These are phyloP conservation scores for Fusarium ambrosium DNA, from an alignment of 2,329 filamentous ascomycete genomes.

Conservation along the genomic window DNA sequence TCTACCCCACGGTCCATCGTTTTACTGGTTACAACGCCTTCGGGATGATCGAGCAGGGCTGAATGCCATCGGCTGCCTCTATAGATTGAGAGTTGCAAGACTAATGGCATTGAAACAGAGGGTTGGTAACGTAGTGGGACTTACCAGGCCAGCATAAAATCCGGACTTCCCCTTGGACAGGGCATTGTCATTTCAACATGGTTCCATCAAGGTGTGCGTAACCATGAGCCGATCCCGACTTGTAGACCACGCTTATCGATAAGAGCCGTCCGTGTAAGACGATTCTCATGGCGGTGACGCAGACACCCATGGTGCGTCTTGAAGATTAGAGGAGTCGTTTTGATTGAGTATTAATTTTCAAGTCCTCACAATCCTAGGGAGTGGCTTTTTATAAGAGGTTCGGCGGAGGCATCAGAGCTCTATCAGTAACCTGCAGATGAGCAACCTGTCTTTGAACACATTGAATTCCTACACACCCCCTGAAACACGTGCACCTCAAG, in stretches of 20 bases:
- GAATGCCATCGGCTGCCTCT: not conserved
- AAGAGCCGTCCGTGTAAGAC: not conserved
- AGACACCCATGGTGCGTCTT: not conserved
- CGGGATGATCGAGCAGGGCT: slow-evolving; percentile 15
- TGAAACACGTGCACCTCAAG: not conserved
- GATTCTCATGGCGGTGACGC: not conserved
- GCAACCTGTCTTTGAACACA: not conserved
- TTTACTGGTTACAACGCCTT: slow-evolving; percentile 3
- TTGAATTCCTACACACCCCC: not conserved
- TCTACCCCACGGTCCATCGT: slow-evolving; percentile 1
- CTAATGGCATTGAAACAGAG: not conserved
- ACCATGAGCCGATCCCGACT: not conserved
- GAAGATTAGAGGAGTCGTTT: not conserved
- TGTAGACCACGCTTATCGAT: not conserved
- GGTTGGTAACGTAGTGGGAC: too few relatives aligned
- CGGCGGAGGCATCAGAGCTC: not conserved
- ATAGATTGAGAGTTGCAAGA: not conserved
- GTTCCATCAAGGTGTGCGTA: not conserved
- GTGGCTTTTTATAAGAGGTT: too few relatives aligned
- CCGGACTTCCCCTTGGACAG: not conserved
- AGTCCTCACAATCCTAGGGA: not conserved
- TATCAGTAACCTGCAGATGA: not conserved
- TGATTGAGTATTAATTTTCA: not conserved
- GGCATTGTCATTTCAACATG: not conserved
- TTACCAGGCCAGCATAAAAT: not conserved